Percentiles rank a stretch among this genome's conserved stretches.
Evolutionary conservation across 768 basidiomycete genomes (phyloP).

Genomic region (Leucocoprinus sp.): DNA sequence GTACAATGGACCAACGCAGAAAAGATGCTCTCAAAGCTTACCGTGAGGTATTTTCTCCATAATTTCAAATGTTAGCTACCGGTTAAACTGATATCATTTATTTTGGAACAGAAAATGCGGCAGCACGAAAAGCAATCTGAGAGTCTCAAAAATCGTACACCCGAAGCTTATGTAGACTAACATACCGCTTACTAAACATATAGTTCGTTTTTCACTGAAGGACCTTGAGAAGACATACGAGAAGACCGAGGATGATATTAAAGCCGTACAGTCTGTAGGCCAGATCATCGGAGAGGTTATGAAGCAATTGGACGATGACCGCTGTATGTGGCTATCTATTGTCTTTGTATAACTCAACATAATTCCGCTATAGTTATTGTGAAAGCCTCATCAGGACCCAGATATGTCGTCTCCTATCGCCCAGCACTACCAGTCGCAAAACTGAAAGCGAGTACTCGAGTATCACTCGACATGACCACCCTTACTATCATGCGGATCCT

Average conservation of each 20-base stretch:
- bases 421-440: constrained; percentile 86
- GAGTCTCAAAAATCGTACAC: constrained; percentile 83
- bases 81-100: constrained; percentile 9
- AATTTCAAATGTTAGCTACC: not conserved
- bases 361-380: constrained; percentile 67
- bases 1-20: constrained; percentile 60
- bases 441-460: constrained; percentile 89
- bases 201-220: constrained; percentile 88
- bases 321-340: constrained; percentile 53
- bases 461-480: constrained; percentile 98
- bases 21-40: constrained; percentile 70
- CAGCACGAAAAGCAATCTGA: constrained; percentile 83
- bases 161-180: not conserved
- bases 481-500: constrained; percentile 98
- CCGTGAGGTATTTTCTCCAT: constrained; percentile 45
- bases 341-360: not conserved
- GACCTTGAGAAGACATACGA: constrained; percentile 83
- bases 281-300: constrained; percentile 99
- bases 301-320: constrained; percentile 96
- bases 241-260: constrained; percentile 98
- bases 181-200: not conserved
- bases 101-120: constrained; percentile 74
- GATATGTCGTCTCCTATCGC: constrained; percentile 96
- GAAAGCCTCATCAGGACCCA: constrained; percentile 95
- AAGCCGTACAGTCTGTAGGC: constrained; percentile 96